phyloP scores from a whole-genome alignment of 2,329 filamentous ascomycete genomes.

The Teratosphaeria epicoccoides region DNA sequence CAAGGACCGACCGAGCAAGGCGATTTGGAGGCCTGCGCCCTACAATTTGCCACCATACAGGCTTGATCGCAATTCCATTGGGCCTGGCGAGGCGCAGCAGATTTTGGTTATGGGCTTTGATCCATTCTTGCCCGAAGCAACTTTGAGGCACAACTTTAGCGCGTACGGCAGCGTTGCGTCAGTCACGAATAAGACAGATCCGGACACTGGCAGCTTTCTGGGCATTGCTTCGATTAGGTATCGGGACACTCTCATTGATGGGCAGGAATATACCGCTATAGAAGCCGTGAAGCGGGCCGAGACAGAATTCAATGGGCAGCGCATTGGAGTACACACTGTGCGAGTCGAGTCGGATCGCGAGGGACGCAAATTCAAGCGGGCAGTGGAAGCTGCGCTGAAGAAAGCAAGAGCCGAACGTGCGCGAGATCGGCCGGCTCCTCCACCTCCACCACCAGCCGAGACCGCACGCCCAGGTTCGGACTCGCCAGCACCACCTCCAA shows the following conservation, averaged over 20 bases:
- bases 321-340: conserved; percentile 67
- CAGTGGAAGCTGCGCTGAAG: conserved; percentile 65
- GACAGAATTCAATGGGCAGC: conserved; percentile 63
- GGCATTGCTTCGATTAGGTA: conserved; percentile 90
- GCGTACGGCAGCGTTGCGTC: conserved; percentile 80
- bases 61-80: conserved; percentile 74
- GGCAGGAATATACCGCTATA: conserved; percentile 53
- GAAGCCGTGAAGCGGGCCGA: conserved; percentile 75
- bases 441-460: conserved; percentile 20
- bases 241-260: conserved; percentile 54
- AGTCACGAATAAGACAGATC: conserved; percentile 89
- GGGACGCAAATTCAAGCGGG: conserved; percentile 66
- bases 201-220: conserved; percentile 84
- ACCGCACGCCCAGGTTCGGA: conserved; percentile 26
- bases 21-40: conserved; percentile 58
- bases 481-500: conserved; percentile 59
- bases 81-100: conserved; percentile 79
- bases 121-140: conserved; percentile 66
- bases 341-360: conserved; percentile 84
- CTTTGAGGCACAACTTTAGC: conserved; percentile 61
- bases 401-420: conserved; percentile 54
- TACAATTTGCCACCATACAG: conserved; percentile 73
- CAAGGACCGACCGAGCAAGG: conserved; percentile 52
- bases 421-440: conserved; percentile 25
- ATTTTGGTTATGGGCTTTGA: conserved; percentile 96